Percentiles rank a stretch among this genome's conserved stretches.
Evolutionary conservation across 768 basidiomycete genomes (phyloP).

Genomic region (Crepidotus variabilis): DNA sequence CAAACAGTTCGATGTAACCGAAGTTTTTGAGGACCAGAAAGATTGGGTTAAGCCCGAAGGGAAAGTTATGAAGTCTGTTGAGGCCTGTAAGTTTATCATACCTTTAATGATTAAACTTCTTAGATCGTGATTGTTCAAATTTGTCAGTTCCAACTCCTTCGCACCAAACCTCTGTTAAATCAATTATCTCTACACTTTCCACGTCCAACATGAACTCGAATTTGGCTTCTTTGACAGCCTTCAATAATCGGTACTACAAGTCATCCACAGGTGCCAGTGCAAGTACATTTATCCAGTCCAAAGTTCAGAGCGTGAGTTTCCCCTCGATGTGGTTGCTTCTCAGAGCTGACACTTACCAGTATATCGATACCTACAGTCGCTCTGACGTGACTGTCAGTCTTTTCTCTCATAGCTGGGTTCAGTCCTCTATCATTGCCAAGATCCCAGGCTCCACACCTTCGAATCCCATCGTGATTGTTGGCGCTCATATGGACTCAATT

Average conservation of each 20-base stretch:
- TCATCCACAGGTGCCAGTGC: slow-evolving; percentile 33
- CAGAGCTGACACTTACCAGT: slow-evolving; percentile 10
- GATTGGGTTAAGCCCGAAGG: slow-evolving; percentile 9
- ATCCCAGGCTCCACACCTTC: slow-evolving; percentile 29
- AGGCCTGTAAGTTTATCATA: slow-evolving; percentile 23
- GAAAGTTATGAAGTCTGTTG: slow-evolving; percentile 18
- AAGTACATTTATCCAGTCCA: slow-evolving; percentile 34
- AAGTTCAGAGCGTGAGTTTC: slow-evolving; percentile 23
- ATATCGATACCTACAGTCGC: slow-evolving; percentile 19
- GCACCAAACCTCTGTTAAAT: slow-evolving; percentile 22
- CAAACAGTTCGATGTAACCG: slow-evolving; percentile 37
- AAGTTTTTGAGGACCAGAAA: slow-evolving; percentile 32
- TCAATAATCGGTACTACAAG: slow-evolving; percentile 41
- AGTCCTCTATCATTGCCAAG: slow-evolving; percentile 33
- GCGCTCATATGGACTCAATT: slow-evolving; percentile 40
- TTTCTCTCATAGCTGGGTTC: slow-evolving; percentile 30
- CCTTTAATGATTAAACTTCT: not conserved
- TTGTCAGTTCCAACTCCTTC: slow-evolving; percentile 27
- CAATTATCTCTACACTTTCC: slow-evolving; percentile 25
- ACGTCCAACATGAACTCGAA: slow-evolving; percentile 30
- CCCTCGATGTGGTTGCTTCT: not conserved
- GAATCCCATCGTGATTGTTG: slow-evolving; percentile 32
- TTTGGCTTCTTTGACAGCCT: slow-evolving; percentile 31
- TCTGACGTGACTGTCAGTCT: slow-evolving; percentile 24
- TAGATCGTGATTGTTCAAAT: not conserved